Evolutionary conservation across 352 stramenopile species (phyloP).

Genomic region (Plasmopara muralis): DNA sequence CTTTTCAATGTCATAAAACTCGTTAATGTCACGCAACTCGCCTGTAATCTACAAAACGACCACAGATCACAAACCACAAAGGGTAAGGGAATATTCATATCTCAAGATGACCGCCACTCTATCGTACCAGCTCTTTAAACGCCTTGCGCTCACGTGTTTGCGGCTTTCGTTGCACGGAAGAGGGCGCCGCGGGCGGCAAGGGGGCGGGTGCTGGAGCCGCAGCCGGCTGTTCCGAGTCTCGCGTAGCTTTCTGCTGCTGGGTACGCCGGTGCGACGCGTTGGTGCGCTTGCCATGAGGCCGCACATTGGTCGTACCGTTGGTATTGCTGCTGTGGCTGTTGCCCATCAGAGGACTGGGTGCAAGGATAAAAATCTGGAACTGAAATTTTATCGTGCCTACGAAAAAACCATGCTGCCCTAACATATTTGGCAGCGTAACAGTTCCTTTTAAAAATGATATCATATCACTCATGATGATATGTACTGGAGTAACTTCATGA

Average conservation of each 20-base stretch:
- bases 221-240: constrained; percentile 8
- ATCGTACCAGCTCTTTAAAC: constrained; percentile 59
- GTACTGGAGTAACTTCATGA: too few relatives aligned
- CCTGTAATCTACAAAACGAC: constrained; percentile 61
- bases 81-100: not conserved
- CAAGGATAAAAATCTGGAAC: not conserved
- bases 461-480: too few relatives aligned
- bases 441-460: too few relatives aligned
- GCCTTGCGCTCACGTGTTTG: constrained; percentile 49
- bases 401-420: too few relatives aligned
- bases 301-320: constrained; percentile 23
- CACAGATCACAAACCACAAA: not conserved
- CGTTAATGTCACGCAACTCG: constrained; percentile 73
- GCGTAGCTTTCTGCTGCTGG: constrained; percentile 32
- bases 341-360: constrained; percentile 31
- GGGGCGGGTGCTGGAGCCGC: constrained; percentile 13
- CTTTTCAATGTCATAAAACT: constrained; percentile 85
- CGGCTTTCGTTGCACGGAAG: constrained; percentile 30
- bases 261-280: constrained; percentile 33
- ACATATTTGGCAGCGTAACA: too few relatives aligned
- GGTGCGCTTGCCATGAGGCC: constrained; percentile 36
- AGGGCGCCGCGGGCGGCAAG: constrained; percentile 20
- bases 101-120: constrained; percentile 13
- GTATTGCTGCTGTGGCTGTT: constrained; percentile 60
- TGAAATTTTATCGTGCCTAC: too few relatives aligned